Evolutionary conservation across 2,329 filamentous ascomycete genomes (phyloP), one percentile per base, ranked within the genome.

Genomic region (Penicillium olsonii): DNA sequence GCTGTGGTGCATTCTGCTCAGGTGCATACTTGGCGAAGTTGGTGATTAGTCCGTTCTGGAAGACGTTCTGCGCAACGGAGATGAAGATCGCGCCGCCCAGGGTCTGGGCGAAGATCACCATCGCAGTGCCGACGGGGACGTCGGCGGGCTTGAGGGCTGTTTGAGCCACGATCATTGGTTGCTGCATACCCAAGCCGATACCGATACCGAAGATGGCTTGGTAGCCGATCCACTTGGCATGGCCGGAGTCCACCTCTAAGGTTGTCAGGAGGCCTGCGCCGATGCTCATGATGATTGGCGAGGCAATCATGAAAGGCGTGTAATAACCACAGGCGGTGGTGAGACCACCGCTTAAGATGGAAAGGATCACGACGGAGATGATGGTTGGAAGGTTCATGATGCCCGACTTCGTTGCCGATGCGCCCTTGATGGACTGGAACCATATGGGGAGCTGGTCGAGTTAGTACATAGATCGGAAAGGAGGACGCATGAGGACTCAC

Each of bases 361-460:
- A 64, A 29, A 58, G 46, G 14, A 72, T 27, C 14, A 71, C 65
- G 9, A 66, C 59, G 6, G 52, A 45, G 10, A 72, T 58, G 35
- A 71, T 59, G 50, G 66, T 61, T 4, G 71, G 69, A 2, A 73
- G 56, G 26, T 64, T 67, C 66, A 70, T 70, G 42, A 74, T 66
- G 11, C 70, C 71, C 0, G 70, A 72, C 35, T 64, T 66, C 27
- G 66, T 62, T 7, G 70, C 64, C 2, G 59, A 57, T 4, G 59
- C 65, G 29, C 57, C 60, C 43, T 72, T 72, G 59, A 74, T 65
- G 11, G 69, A 67, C 42, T 74, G 71, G 56, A 73, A 74, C 69
- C 70, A 74, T 35, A 73, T 68, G 0, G 78, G 77, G 3, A 79
- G 65, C 65, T 68, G 29, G 3, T 12, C 7, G 4, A 17, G 19